phyloP scores from a whole-genome alignment of 139 green algal species.

The Auxenochlorella protothecoides region DNA sequence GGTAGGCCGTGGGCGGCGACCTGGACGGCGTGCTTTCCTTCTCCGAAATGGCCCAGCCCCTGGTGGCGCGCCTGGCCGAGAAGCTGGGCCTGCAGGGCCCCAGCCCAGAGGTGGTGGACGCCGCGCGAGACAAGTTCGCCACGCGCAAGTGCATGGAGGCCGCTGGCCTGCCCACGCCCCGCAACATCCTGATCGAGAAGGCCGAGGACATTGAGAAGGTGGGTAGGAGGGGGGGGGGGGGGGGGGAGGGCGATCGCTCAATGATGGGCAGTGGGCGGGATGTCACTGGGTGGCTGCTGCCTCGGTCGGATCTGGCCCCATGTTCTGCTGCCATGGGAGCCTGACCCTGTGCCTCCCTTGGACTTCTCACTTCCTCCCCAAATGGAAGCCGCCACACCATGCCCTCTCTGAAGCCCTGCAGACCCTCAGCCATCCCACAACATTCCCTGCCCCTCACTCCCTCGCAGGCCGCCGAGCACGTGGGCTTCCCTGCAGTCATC shows the following conservation, averaged over 20 bases:
- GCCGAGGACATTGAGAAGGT: background rate
- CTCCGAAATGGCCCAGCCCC: conserved; percentile 72
- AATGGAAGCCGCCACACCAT: too few species aligned
- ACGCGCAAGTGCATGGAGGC: conserved; percentile 42
- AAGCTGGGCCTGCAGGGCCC: conserved; percentile 55
- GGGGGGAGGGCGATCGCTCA: too few species aligned
- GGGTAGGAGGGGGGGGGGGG: too few species aligned
- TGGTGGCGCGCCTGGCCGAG: conserved; percentile 65
- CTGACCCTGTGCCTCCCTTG: too few species aligned
- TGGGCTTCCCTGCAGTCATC: conserved; percentile 74
- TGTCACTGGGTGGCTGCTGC: too few species aligned
- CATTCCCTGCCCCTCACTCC: too few species aligned
- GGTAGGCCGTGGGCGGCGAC: conserved; percentile 31
- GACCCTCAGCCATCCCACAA: too few species aligned
- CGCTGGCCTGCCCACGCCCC: conserved; percentile 61
- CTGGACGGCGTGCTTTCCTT: conserved; percentile 75
- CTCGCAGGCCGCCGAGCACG: conserved; percentile 41
- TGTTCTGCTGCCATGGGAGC: too few species aligned
- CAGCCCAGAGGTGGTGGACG: conserved; percentile 41
- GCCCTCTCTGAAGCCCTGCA: too few species aligned
- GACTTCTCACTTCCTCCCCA: too few species aligned
- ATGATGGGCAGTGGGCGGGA: too few species aligned
- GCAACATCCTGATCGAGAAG: conserved; percentile 41
- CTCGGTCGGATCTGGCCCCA: too few species aligned
- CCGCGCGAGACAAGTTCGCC: conserved; percentile 64